Conservation (phyloP, 2,329 filamentous ascomycete genomes). For the Xylariaceae sp. region DNA sequence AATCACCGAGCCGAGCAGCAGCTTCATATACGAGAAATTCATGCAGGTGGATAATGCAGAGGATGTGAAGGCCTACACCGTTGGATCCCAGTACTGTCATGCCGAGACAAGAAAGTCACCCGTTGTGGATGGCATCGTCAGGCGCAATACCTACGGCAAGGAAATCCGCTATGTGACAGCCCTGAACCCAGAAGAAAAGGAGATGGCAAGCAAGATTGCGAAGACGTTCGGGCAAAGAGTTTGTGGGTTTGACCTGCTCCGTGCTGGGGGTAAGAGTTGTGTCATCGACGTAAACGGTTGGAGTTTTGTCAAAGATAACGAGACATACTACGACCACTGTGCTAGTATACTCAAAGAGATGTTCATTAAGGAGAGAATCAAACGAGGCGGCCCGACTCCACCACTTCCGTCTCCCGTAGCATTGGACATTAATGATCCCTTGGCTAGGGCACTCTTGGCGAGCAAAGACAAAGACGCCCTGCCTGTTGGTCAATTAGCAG, state of each 20-base stretch:
- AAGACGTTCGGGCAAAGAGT: slow-evolving; percentile 92
- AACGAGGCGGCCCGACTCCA: slow-evolving; percentile 65
- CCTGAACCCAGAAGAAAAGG: slow-evolving; percentile 78
- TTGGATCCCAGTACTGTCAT: slow-evolving; percentile 91
- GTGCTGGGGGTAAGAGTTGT: slow-evolving; percentile 88
- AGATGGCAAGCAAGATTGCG: slow-evolving; percentile 89
- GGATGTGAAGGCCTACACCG: slow-evolving; percentile 98
- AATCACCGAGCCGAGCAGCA: slow-evolving; percentile 79
- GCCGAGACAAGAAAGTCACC: slow-evolving; percentile 97
- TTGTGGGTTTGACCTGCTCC: slow-evolving; percentile 92
- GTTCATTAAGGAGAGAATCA: slow-evolving; percentile 80
- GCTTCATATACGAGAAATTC: slow-evolving; percentile 97
- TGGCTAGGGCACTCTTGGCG: slow-evolving; percentile 37
- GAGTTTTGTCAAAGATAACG: slow-evolving; percentile 99
- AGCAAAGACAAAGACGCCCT: slow-evolving; percentile 51
- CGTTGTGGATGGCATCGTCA: slow-evolving; percentile 93
- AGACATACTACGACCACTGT: slow-evolving; percentile 95
- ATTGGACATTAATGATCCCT: slow-evolving; percentile 49
- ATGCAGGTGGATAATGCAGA: slow-evolving; percentile 96
- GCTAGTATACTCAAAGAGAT: slow-evolving; percentile 85
- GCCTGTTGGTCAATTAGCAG: slow-evolving; percentile 26
- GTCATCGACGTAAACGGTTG: slow-evolving; percentile 99
- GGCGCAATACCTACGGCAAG: slow-evolving; percentile 96
- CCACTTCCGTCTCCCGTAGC: slow-evolving; percentile 57
- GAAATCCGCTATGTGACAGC: slow-evolving; percentile 94